Base-by-base conservation (phyloP, 2,329 filamentous ascomycete genomes). In the Graphilbum ipis-grandicollis region DNA sequence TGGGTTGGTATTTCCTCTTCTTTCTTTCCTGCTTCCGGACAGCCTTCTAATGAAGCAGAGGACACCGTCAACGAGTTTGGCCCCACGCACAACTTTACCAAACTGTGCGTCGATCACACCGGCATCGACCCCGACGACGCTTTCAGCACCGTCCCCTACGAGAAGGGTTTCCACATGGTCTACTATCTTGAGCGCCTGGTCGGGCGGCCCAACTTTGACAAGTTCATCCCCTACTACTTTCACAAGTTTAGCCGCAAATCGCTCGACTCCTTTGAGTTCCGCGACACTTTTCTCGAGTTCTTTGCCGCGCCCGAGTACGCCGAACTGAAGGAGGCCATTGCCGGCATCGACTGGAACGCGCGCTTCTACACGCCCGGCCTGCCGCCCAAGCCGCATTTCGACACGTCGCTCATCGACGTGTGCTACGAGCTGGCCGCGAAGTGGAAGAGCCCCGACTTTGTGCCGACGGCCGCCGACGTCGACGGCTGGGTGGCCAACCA, bases 211-310 rank as follows among this genome's bases (percentile, higher is more conserved):
- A 79, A 80, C 53, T 98, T 90, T 61, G 83, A 96, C 64, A 79
- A 75, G 48, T 98, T 96, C 57, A 94, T 96, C 50, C 85, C 86
- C 14, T 76, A 93, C 56, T 94, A 96, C 62, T 96, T 96, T 55
- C 75, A 68, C 22, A 82, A 71, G 29, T 96, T 79, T 71, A 75
- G 80, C 39, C 71, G 72, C 51, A 88, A 85, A 56, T 93, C 84
- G 2, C 68, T 98, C 8, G 85, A 94, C 57, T 92, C 83, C 2
- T 93, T 81, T 48, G 83, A 96, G 50, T 98, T 98, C 69, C 93
- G 88, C 54, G 65, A 78, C 35, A 92, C 83, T 1, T 76, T 94
- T 36, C 54, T 93, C 26, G 71, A 80, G 44, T 96, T 93, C 65
- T 96, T 94, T 56, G 62, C 68, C 41, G 59, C 58, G 3, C 59